Percentiles rank a stretch among this genome's conserved stretches.
Evolutionary conservation across 2,329 filamentous ascomycete genomes (phyloP).

Genomic region (Ceratocystis papillata): DNA sequence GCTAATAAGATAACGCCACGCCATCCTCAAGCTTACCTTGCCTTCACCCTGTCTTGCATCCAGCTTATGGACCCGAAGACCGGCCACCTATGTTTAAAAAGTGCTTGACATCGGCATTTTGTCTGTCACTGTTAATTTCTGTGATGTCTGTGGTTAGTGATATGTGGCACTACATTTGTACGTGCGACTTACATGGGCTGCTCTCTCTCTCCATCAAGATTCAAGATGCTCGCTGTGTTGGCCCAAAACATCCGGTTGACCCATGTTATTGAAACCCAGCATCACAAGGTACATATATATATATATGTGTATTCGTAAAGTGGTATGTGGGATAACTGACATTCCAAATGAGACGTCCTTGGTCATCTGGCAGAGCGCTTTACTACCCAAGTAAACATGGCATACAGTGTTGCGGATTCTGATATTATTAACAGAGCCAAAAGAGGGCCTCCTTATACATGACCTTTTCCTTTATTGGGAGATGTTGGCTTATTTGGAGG

Average conservation of each 20-base stretch:
- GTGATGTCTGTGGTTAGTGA: not conserved
- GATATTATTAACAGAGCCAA: too few relatives aligned
- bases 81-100: slow-evolving; percentile 1
- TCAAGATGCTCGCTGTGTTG: not conserved
- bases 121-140: not conserved
- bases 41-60: not conserved
- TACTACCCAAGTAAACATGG: not conserved
- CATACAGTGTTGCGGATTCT: not conserved
- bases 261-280: not conserved
- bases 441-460: not conserved
- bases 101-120: slow-evolving; percentile 3
- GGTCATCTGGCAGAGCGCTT: not conserved
- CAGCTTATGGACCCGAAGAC: not conserved
- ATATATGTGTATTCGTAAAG: too few relatives aligned
- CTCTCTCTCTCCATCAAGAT: not conserved
- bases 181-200: not conserved
- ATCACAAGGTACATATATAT: not conserved
- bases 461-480: not conserved
- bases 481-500: not conserved
- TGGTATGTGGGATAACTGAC: not conserved
- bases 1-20: not conserved
- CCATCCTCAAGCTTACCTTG: not conserved
- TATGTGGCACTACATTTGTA: not conserved
- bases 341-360: not conserved
- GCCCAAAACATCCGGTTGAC: not conserved